Conservation (phyloP, 768 basidiomycete species). For the Rubroboletus satanas region DNA sequence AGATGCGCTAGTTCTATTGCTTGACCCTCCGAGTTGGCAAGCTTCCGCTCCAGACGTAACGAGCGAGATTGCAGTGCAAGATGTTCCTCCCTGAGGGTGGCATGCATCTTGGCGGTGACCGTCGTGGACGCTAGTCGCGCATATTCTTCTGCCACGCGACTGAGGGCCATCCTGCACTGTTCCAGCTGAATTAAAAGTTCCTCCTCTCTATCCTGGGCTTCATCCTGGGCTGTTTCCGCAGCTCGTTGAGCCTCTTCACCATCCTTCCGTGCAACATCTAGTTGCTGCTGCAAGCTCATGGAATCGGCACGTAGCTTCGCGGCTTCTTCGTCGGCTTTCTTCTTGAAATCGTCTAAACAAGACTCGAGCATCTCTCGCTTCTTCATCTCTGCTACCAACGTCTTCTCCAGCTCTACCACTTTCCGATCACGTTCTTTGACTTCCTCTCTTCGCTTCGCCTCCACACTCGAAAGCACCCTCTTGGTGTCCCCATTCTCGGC, state of each 20-base stretch:
- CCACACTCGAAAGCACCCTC: constrained; percentile 45
- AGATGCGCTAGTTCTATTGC: constrained; percentile 61
- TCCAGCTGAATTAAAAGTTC: constrained; percentile 49
- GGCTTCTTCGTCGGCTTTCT: constrained; percentile 40
- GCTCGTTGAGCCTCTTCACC: constrained; percentile 32
- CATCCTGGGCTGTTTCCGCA: constrained; percentile 30
- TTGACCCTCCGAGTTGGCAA: constrained; percentile 65
- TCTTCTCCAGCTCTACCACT: constrained; percentile 55
- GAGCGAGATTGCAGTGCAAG: constrained; percentile 38
- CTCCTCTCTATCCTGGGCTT: constrained; percentile 39
- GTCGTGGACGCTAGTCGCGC: constrained; percentile 45
- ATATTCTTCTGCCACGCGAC: constrained; percentile 51
- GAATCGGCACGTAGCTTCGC: constrained; percentile 33
- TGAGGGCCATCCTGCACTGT: constrained; percentile 43
- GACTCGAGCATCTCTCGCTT: constrained; percentile 46
- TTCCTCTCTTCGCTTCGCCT: constrained; percentile 54
- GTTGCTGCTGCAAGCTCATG: constrained; percentile 34
- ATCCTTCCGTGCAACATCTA: constrained; percentile 37
- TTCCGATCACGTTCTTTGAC: constrained; percentile 48
- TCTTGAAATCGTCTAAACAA: constrained; percentile 40
- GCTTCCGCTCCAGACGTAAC: constrained; percentile 60
- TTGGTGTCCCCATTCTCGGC: constrained; percentile 49
- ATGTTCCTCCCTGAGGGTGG: constrained; percentile 40
- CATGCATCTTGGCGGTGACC: constrained; percentile 36
- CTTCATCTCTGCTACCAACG: constrained; percentile 46